Evolutionary conservation across 306 rosid species (phyloP).

Genomic region (Vigna angularis): DNA sequence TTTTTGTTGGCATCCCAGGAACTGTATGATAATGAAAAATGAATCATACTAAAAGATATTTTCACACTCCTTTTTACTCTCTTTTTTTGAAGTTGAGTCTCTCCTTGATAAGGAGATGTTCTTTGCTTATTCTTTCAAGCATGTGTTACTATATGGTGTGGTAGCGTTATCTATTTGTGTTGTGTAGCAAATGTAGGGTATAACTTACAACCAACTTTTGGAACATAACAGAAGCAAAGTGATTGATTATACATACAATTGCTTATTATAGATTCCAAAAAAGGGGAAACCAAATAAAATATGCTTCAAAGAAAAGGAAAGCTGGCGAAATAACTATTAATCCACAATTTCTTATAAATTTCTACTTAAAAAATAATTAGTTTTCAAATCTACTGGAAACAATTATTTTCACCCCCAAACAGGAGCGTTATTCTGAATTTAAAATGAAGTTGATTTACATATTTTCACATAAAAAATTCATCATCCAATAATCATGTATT

Average conservation of each 20-base stretch:
- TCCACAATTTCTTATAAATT: no score
- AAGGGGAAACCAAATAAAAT: no score
- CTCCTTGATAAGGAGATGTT: not conserved
- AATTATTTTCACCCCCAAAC: no score
- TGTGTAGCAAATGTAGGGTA: not conserved
- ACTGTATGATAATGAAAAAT: conserved; percentile 35
- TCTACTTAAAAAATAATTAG: no score
- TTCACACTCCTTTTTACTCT: not conserved
- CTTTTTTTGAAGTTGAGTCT: not conserved
- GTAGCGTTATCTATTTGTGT: not conserved
- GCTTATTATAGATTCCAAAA: not conserved
- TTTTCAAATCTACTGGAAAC: no score
- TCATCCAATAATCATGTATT: no score
- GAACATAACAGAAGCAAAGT: not conserved
- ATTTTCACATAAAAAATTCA: no score
- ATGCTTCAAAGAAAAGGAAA: no score
- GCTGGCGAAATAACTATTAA: no score
- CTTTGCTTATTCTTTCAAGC: not conserved
- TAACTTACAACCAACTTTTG: not conserved
- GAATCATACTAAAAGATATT: conserved; percentile 8
- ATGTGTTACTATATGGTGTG: not conserved
- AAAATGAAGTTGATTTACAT: no score
- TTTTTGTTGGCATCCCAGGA: not conserved
- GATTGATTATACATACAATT: not conserved
- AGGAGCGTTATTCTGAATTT: no score